phyloP scores from a whole-genome alignment of 768 basidiomycete species.

The Lactifluus rugatus region DNA sequence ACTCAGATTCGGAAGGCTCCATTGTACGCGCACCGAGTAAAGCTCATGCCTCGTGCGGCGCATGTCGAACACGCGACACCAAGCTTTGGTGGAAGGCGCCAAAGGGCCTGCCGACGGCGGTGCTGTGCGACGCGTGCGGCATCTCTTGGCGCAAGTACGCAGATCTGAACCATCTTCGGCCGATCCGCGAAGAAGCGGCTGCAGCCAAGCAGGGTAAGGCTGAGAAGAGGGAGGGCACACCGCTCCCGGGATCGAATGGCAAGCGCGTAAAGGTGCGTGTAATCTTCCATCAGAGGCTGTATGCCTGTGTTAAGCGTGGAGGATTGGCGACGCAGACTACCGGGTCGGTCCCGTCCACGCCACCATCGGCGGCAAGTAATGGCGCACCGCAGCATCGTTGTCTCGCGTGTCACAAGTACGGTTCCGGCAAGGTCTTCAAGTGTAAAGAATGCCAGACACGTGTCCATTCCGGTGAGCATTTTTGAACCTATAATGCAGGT shows the following conservation, averaged over 20 bases:
- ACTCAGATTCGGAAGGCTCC: constrained; percentile 69
- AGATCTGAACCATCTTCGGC: constrained; percentile 63
- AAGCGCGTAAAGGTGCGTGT: constrained; percentile 56
- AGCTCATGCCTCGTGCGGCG: constrained; percentile 58
- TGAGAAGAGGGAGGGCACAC: constrained; percentile 56
- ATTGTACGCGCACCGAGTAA: constrained; percentile 49
- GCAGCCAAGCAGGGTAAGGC: constrained; percentile 28
- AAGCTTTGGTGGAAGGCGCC: constrained; percentile 88
- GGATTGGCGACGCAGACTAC: constrained; percentile 31
- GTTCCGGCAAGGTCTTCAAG: constrained; percentile 71
- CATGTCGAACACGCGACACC: constrained; percentile 75
- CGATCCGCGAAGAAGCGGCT: constrained; percentile 55
- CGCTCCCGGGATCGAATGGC: constrained; percentile 37
- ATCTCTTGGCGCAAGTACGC: constrained; percentile 91
- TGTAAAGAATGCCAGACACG: constrained; percentile 75
- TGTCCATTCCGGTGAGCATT: constrained; percentile 61
- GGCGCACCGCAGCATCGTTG: constrained; percentile 58
- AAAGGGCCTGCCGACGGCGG: constrained; percentile 63
- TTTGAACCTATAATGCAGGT: background rate
- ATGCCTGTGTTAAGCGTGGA: background rate
- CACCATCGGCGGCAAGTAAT: constrained; percentile 39
- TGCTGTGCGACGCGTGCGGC: constrained; percentile 82
- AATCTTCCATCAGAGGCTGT: background rate
- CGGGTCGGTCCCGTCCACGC: constrained; percentile 42
- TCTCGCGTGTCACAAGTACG: constrained; percentile 62